These are phyloP conservation scores for Mortierella claussenii DNA, from an alignment of 192 early-diverging fungal genomes.

Conservation along the genomic window DNA sequence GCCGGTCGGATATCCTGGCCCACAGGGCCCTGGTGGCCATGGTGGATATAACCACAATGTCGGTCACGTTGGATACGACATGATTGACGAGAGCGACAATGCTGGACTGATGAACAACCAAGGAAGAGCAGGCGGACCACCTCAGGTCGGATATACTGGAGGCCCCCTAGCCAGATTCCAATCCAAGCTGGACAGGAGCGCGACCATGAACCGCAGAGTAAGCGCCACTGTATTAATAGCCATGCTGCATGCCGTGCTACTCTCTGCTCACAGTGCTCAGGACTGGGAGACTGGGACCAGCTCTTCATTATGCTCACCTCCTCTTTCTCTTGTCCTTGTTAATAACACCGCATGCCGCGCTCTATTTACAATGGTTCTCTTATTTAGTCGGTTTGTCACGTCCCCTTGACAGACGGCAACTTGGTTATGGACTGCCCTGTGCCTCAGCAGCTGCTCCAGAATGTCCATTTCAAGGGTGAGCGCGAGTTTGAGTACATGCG, in stretches of 20 bases:
- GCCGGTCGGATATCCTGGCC: constrained; percentile 13
- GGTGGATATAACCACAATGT: constrained; percentile 16
- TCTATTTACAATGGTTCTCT: not conserved
- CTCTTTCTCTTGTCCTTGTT: no score
- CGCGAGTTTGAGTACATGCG: constrained; percentile 80
- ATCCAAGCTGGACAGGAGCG: constrained; percentile 38
- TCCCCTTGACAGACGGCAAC: constrained; percentile 73
- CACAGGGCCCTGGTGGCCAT: constrained; percentile 2
- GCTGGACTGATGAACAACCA: constrained; percentile 27
- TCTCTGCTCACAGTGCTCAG: no score
- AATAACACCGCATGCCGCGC: not conserved
- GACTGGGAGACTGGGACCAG: no score
- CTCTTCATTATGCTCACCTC: no score
- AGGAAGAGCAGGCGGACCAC: constrained; percentile 43
- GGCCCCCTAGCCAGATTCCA: constrained; percentile 14
- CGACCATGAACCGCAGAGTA: constrained; percentile 51
- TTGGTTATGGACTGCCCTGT: constrained; percentile 77
- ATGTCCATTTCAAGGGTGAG: constrained; percentile 61
- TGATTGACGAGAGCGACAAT: constrained; percentile 30
- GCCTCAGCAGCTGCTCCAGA: constrained; percentile 67
- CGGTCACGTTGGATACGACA: constrained; percentile 20
- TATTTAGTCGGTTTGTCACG: constrained; percentile 48
- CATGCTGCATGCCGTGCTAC: no score
- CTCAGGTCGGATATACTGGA: constrained; percentile 10
- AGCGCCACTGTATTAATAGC: not conserved